Evolutionary conservation across 1,284 basidiomycete genomes (phyloP).

Genomic region (Schizophyllum commune): DNA sequence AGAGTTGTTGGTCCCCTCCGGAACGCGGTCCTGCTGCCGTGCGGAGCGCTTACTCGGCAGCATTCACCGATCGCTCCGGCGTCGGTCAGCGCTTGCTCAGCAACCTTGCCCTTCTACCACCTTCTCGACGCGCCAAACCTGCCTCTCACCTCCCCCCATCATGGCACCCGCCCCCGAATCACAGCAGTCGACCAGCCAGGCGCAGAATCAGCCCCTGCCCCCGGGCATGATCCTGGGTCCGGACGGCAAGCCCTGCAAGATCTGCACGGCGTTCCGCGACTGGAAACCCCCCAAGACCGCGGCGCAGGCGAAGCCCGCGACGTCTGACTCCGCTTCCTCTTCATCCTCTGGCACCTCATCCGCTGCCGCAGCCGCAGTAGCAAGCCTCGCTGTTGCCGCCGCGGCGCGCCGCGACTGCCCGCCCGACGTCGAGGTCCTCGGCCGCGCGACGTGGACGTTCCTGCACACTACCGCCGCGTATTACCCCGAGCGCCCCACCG

Average conservation of each 20-base stretch:
- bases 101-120: not conserved
- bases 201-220: slow-evolving; percentile 26
- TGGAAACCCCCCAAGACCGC: slow-evolving; percentile 48
- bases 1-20: too few species aligned
- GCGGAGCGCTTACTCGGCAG: not conserved
- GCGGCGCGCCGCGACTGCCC: slow-evolving; percentile 53
- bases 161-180: not conserved
- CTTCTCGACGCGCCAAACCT: not conserved
- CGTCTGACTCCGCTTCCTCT: slow-evolving; percentile 8
- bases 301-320: slow-evolving; percentile 17
- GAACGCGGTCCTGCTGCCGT: too few species aligned
- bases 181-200: not conserved
- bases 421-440: slow-evolving; percentile 80
- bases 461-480: slow-evolving; percentile 90
- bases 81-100: not conserved
- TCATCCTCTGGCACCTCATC: slow-evolving; percentile 8
- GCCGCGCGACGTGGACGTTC: slow-evolving; percentile 92
- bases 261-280: slow-evolving; percentile 75
- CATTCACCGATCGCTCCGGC: not conserved
- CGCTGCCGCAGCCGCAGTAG: slow-evolving; percentile 32
- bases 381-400: slow-evolving; percentile 28
- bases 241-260: slow-evolving; percentile 92
- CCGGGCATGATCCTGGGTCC: slow-evolving; percentile 83
- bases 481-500: slow-evolving; percentile 75
- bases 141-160: not conserved